Evolutionary conservation across 1,284 basidiomycete species (phyloP).

Genomic region (Ustilago crameri): DNA sequence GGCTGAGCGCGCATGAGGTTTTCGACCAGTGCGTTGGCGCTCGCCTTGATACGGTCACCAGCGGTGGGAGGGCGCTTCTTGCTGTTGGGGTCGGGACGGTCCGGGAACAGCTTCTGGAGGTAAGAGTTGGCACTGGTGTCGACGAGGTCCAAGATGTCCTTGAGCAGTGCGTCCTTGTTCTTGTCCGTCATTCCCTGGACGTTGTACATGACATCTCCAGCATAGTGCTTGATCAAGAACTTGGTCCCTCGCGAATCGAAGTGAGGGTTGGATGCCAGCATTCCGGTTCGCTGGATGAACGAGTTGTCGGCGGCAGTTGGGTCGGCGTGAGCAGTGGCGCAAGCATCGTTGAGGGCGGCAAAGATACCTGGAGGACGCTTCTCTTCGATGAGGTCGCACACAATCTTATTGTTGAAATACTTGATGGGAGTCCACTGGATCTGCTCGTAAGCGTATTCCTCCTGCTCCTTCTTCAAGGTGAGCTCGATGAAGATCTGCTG

Average conservation of each 20-base stretch:
- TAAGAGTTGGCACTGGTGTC: constrained; percentile 72
- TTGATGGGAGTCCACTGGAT: constrained; percentile 99
- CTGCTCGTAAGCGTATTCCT: constrained; percentile 97
- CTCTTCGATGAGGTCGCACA: constrained; percentile 98
- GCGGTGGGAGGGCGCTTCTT: constrained; percentile 99
- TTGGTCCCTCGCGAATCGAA: constrained; percentile 74
- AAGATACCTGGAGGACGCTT: constrained; percentile 96
- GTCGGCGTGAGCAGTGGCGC: constrained; percentile 97
- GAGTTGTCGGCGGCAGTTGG: constrained; percentile 95
- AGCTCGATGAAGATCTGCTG: constrained; percentile 99
- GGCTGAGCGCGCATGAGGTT: constrained; percentile 96
- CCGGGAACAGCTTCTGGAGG: constrained; percentile 89
- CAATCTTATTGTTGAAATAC: constrained; percentile 74
- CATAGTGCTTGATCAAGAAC: constrained; percentile 77
- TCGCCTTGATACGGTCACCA: constrained; percentile 94
- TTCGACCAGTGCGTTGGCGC: constrained; percentile 90
- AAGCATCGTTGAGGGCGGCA: constrained; percentile 96
- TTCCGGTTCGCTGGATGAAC: constrained; percentile 89
- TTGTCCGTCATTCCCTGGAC: constrained; percentile 99
- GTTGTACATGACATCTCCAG: constrained; percentile 98
- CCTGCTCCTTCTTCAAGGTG: constrained; percentile 98
- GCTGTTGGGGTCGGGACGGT: constrained; percentile 92
- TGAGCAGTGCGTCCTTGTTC: constrained; percentile 97
- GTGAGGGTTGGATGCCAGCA: constrained; percentile 73
- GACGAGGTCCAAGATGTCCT: constrained; percentile 92